Evolutionary conservation across 176 grass and related monocot genomes (phyloP).

Genomic region (Tillandsia leiboldiana): DNA sequence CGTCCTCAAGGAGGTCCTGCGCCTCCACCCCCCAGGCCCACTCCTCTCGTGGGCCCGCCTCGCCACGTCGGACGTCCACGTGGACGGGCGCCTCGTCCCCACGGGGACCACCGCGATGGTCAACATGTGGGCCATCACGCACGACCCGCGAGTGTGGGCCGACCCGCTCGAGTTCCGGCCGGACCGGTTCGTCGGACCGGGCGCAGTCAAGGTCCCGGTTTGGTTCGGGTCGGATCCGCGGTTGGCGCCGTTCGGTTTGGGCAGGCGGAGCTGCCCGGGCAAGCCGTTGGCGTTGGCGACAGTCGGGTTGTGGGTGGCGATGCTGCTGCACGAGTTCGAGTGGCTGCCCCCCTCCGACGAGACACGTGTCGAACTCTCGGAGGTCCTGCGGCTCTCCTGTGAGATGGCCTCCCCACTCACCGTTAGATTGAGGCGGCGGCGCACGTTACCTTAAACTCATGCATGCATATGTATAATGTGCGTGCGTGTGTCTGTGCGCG

Average conservation of each 20-base stretch:
- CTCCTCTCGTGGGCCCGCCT: slow-evolving; percentile 89
- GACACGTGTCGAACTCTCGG: slow-evolving; percentile 31
- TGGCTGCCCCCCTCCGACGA: slow-evolving; percentile 12
- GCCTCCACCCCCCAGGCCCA: slow-evolving; percentile 82
- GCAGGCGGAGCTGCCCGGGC: slow-evolving; percentile 64
- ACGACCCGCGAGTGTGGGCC: slow-evolving; percentile 50
- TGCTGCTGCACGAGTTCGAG: slow-evolving; percentile 61
- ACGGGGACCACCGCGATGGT: slow-evolving; percentile 86
- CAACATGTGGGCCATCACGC: slow-evolving; percentile 98
- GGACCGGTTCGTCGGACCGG: slow-evolving; percentile 26
- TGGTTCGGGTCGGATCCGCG: slow-evolving; percentile 44
- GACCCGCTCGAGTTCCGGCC: slow-evolving; percentile 47
- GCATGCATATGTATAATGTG: too few species aligned
- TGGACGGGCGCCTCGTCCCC: slow-evolving; percentile 48
- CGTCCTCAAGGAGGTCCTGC: slow-evolving; percentile 70
- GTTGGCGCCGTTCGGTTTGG: slow-evolving; percentile 77
- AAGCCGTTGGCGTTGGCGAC: slow-evolving; percentile 83
- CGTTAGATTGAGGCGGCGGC: slow-evolving; percentile 22
- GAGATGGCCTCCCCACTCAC: slow-evolving; percentile 65
- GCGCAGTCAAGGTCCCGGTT: slow-evolving; percentile 6
- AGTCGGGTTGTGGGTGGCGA: slow-evolving; percentile 65
- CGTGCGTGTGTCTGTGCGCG: too few species aligned
- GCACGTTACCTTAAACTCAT: not conserved
- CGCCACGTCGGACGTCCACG: slow-evolving; percentile 49
- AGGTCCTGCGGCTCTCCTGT: slow-evolving; percentile 77